Percentiles rank a stretch among this genome's conserved stretches.
These are phyloP conservation scores for Linnemannia hyalina DNA, from an alignment of 192 early-diverging fungal species.

Conservation along the genomic window DNA sequence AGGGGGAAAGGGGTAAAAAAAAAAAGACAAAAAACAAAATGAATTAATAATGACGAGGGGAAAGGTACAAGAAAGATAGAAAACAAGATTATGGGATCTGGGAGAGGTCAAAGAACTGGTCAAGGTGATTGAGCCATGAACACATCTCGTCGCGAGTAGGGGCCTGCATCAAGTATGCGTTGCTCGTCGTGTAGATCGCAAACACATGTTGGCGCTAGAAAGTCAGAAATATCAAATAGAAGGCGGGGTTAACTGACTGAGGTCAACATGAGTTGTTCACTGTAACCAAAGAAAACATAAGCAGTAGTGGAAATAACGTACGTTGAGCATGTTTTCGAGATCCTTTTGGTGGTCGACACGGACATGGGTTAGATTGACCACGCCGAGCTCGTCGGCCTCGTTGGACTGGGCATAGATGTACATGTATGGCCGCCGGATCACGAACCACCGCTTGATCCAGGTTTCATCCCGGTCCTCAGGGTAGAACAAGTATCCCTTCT, in stretches of 20 bases:
- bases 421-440: slow-evolving; percentile 83
- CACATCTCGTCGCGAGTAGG: slow-evolving; percentile 70
- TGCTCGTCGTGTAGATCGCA: slow-evolving; percentile 77
- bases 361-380: slow-evolving; percentile 82
- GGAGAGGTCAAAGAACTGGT: slow-evolving; percentile 50
- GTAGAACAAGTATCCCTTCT: slow-evolving; percentile 65
- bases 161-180: slow-evolving; percentile 77
- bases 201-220: slow-evolving; percentile 72
- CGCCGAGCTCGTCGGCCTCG: slow-evolving; percentile 77
- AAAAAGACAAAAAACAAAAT: neutral
- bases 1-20: neutral
- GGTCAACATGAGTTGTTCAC: neutral
- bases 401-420: slow-evolving; percentile 76
- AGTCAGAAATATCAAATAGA: neutral
- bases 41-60: neutral
- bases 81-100: slow-evolving; percentile 18
- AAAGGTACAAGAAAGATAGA: neutral
- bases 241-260: neutral
- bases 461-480: slow-evolving; percentile 68
- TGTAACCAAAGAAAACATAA: neutral
- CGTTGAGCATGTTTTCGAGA: slow-evolving; percentile 71
- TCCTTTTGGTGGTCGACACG: slow-evolving; percentile 69
- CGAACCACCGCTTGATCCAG: slow-evolving; percentile 87
- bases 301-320: slow-evolving; percentile 19
- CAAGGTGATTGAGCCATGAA: slow-evolving; percentile 47